Evolutionary conservation across 352 stramenopile genomes (phyloP), one percentile per base, ranked within the genome.

Genomic region (Blastocystis sp.): DNA sequence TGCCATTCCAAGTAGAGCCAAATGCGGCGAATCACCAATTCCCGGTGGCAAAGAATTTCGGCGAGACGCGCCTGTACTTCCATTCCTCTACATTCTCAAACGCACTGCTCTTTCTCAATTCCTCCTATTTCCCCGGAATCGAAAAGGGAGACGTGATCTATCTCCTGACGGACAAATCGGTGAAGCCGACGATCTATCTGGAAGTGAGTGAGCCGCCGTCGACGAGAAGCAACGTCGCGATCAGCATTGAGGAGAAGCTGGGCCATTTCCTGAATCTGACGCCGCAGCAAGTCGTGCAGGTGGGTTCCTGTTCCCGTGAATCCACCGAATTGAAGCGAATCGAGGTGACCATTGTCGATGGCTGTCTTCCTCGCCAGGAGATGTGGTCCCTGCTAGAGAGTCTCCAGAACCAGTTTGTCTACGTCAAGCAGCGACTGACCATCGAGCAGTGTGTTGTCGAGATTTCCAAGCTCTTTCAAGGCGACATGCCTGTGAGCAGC

Each of bases 281-380:
- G 0, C 70, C 70, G 0, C 70, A 81, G 10, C 70, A 81, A n/a
- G 45, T 81, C 10, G 70, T 81, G 19, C 70, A 81, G 45, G 39
- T 81, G n/a, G 45, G 39, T 35, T 81, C 70, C 0, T 81, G 70
- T 2, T n/a, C 33, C 3, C 70, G 70, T 1, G 39, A 62, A 16
- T 81, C 70, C 6, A 81, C 70, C 3, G 59, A 41, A 19, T 33
- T 81, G 2, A 63, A 33, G 26, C n/a, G 19, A 16, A 45, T 81
- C n/a, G 70, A 81, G 45, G 55, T 81, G 45, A 81, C 70, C n/a
- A 81, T 81, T n/a, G 55, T 81, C 70, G 70, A 81, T 24, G 70
- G 70, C 13, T 81, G 70, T 35, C 70, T 81, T 3, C 70, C 70
- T 24, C 70, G 70, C 39, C 70, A 81, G 41, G 70, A 81, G 59